phyloP scores from a whole-genome alignment of 768 basidiomycete species.

The Trametes elegans region DNA sequence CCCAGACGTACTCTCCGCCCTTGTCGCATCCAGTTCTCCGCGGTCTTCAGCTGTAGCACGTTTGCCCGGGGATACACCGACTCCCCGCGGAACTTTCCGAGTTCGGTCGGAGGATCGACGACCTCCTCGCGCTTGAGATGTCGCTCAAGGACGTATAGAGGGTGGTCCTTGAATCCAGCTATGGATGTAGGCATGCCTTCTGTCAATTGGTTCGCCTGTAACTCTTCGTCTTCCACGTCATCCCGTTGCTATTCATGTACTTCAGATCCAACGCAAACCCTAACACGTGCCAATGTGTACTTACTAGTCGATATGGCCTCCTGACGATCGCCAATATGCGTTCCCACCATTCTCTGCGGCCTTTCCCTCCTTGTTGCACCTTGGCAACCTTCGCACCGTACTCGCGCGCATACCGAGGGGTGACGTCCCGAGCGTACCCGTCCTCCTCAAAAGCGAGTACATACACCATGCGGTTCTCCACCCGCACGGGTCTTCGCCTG shows the following conservation, averaged over 20 bases:
- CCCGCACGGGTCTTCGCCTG: conserved; percentile 24
- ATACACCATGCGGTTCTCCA: conserved; percentile 87
- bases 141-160: conserved; percentile 55
- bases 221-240: conserved; percentile 88
- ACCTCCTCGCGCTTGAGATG: conserved; percentile 79
- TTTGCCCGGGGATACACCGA: conserved; percentile 84
- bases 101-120: conserved; percentile 73
- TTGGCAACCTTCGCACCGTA: conserved; percentile 81
- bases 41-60: conserved; percentile 83
- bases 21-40: conserved; percentile 93
- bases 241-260: conserved; percentile 68
- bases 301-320: conserved; percentile 81
- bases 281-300: conserved; percentile 17
- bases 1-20: conserved; percentile 73
- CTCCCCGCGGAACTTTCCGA: conserved; percentile 92
- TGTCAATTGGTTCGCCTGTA: conserved; percentile 69
- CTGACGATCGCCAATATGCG: conserved; percentile 58
- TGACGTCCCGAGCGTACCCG: conserved; percentile 88
- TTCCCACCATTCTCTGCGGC: conserved; percentile 85
- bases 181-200: conserved; percentile 94
- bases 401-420: conserved; percentile 80
- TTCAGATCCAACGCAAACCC: too few species aligned
- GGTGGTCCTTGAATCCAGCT: conserved; percentile 94
- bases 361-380: conserved; percentile 66
- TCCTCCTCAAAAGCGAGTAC: conserved; percentile 96